Conservation (phyloP, 1,139 yeast species). For the Suhomyces kunorum region DNA sequence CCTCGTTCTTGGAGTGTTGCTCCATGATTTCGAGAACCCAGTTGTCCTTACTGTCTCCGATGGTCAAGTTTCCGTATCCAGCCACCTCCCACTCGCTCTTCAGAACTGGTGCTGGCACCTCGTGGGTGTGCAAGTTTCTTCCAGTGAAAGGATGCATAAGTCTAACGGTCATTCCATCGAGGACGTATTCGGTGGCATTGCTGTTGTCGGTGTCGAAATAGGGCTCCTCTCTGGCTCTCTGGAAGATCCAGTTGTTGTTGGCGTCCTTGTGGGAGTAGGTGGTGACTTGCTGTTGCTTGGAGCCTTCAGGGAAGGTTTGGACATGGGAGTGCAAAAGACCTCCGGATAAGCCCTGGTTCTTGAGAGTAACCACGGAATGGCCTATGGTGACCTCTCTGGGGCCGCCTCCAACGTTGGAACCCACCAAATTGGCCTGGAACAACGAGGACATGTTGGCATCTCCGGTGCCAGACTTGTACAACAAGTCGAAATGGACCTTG, state of each 20-base stretch:
- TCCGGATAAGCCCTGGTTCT: constrained; percentile 90
- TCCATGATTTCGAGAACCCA: constrained; percentile 91
- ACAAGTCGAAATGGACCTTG: constrained; percentile 72
- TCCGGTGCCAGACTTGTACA: constrained; percentile 83
- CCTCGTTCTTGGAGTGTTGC: constrained; percentile 74
- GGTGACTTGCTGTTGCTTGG: constrained; percentile 94
- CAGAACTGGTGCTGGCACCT: constrained; percentile 75
- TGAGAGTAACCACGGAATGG: constrained; percentile 74
- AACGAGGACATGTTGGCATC: constrained; percentile 96
- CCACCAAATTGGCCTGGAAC: constrained; percentile 89
- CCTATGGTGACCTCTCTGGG: constrained; percentile 87
- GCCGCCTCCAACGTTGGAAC: constrained; percentile 79
- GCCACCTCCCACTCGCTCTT: constrained; percentile 80
- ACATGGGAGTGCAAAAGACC: constrained; percentile 93
- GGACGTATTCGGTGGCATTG: constrained; percentile 57
- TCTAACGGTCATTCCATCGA: constrained; percentile 77
- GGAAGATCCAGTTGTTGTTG: constrained; percentile 89
- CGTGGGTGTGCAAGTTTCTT: constrained; percentile 89
- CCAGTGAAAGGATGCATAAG: constrained; percentile 79
- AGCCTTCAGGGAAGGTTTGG: constrained; percentile 92
- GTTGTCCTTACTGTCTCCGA: constrained; percentile 91
- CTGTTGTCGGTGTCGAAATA: constrained; percentile 52
- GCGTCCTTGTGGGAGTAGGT: constrained; percentile 90
- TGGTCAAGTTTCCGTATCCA: constrained; percentile 81
- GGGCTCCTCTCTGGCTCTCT: constrained; percentile 65